phyloP scores from a whole-genome alignment of 805 yeast genomes.

The Kodamaea kakaduensis region DNA sequence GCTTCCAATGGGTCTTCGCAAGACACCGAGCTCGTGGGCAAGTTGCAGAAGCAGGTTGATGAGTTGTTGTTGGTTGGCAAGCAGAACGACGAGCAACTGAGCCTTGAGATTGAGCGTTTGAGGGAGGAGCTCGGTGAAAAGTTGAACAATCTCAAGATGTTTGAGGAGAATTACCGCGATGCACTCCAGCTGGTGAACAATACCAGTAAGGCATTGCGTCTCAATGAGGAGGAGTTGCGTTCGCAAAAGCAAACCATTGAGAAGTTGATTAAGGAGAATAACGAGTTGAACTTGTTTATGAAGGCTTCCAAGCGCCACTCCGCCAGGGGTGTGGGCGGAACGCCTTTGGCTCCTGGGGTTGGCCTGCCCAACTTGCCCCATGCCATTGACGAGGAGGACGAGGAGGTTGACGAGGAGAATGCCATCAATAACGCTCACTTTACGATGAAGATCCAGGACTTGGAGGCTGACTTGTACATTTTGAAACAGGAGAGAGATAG shows the following conservation, averaged over 20 bases:
- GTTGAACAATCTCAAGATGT: conserved; percentile 26
- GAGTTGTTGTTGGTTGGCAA: conserved; percentile 48
- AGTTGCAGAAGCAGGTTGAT: conserved; percentile 54
- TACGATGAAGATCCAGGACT: conserved; percentile 71
- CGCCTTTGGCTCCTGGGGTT: conserved; percentile 19
- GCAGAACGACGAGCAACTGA: conserved; percentile 18
- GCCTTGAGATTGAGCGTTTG: conserved; percentile 30
- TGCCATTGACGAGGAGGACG: conserved; percentile 17
- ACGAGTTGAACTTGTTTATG: conserved; percentile 56
- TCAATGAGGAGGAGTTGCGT: conserved; percentile 68
- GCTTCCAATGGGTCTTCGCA: background rate
- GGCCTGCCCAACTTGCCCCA: conserved; percentile 10
- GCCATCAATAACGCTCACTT: conserved; percentile 49
- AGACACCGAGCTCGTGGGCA: conserved; percentile 25
- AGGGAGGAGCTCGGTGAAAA: conserved; percentile 30
- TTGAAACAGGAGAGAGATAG: conserved; percentile 82
- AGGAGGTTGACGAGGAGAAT: conserved; percentile 20
- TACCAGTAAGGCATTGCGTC: conserved; percentile 67
- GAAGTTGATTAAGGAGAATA: conserved; percentile 59
- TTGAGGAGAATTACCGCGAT: conserved; percentile 66
- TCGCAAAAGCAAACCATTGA: conserved; percentile 55
- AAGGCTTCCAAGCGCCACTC: conserved; percentile 38
- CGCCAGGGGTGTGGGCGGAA: conserved; percentile 23
- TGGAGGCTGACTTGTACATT: conserved; percentile 79
- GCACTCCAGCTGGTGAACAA: conserved; percentile 70